Evolutionary conservation across 139 green algal genomes (phyloP).

Genomic region (Tetradesmus lagerheimii): DNA sequence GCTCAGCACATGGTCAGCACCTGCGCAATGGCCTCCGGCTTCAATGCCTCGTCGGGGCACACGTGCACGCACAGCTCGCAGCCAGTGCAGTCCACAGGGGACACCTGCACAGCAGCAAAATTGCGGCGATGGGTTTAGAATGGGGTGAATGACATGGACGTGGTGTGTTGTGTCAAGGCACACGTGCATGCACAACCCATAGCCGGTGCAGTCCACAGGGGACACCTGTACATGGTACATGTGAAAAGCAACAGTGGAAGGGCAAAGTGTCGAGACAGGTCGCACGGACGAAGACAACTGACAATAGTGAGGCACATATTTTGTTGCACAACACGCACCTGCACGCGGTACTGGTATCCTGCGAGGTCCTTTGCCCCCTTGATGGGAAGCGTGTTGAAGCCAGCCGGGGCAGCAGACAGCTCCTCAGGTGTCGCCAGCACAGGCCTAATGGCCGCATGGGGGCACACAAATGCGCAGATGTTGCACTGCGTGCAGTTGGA

Average conservation of each 20-base stretch:
- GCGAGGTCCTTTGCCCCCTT: constrained; percentile 52
- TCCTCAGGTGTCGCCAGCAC: constrained; percentile 58
- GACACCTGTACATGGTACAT: constrained; percentile 44
- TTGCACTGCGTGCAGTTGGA: constrained; percentile 76
- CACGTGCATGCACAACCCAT: constrained; percentile 68
- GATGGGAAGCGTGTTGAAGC: constrained; percentile 56
- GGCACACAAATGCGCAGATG: constrained; percentile 78
- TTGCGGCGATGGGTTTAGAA: too few species aligned
- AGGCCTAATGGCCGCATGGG: constrained; percentile 72
- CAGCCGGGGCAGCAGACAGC: constrained; percentile 49
- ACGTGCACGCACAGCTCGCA: constrained; percentile 73
- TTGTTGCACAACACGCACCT: constrained; percentile 38
- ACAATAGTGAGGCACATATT: too few species aligned
- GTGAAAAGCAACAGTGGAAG: neutral
- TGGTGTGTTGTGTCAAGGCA: too few species aligned
- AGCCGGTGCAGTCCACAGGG: constrained; percentile 73
- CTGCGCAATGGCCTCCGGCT: constrained; percentile 42
- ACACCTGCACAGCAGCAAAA: constrained; percentile 46
- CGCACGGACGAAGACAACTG: too few species aligned
- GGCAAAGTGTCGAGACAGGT: neutral
- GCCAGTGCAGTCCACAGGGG: constrained; percentile 72
- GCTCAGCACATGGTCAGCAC: constrained; percentile 31
- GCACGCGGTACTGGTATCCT: constrained; percentile 67
- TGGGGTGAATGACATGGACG: constrained; percentile 44
- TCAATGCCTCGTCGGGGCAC: constrained; percentile 69